These are phyloP conservation scores for Dillenia suffruticosa DNA, from an alignment of 164 flowering plant species.

Conservation along the genomic window DNA sequence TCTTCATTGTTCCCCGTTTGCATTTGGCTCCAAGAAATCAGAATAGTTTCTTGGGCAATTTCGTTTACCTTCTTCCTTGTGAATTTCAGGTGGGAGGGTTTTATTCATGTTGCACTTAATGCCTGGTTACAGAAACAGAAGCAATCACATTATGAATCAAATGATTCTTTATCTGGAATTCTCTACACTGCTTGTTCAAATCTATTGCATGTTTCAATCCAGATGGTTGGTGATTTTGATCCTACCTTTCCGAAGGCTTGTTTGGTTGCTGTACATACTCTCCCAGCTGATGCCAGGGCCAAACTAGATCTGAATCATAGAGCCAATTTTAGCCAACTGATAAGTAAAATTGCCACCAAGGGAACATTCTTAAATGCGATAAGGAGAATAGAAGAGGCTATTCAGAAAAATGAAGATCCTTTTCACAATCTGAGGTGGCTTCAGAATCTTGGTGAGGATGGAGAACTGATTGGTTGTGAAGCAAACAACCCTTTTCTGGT, in stretches of 20 bases:
- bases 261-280: constrained; percentile 46
- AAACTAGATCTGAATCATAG: constrained; percentile 28
- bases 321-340: constrained; percentile 34
- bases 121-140: constrained; percentile 39
- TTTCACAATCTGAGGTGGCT: constrained; percentile 55
- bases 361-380: constrained; percentile 37
- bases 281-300: constrained; percentile 12
- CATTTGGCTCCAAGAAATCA: no score
- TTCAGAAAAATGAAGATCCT: constrained; percentile 38
- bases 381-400: constrained; percentile 21
- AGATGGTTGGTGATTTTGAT: constrained; percentile 40
- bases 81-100: constrained; percentile 71
- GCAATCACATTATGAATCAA: not conserved
- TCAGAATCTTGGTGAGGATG: constrained; percentile 25
- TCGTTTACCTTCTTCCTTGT: no score
- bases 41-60: no score
- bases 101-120: constrained; percentile 58
- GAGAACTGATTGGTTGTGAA: constrained; percentile 11
- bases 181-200: constrained; percentile 24
- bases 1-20: no score
- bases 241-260: constrained; percentile 59
- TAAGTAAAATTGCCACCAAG: constrained; percentile 25
- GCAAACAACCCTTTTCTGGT: constrained; percentile 16
- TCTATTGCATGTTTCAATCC: constrained; percentile 56
- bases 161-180: constrained; percentile 7